Evolutionary conservation across 129 eudicot species (phyloP).

Genomic region (Glebionis coronaria): DNA sequence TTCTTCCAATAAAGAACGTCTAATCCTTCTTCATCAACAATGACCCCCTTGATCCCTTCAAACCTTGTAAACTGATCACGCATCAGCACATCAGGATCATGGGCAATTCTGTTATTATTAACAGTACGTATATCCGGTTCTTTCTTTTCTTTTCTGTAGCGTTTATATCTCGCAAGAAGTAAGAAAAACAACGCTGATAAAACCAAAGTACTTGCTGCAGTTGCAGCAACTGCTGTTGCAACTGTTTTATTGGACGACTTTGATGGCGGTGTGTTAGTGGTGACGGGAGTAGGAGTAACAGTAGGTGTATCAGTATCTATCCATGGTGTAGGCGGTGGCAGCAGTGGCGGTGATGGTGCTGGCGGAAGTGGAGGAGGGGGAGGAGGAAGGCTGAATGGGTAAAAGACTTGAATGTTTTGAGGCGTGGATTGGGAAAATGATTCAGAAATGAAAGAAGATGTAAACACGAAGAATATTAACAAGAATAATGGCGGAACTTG

Average conservation of each 20-base stretch:
- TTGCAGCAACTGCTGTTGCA: slow-evolving; percentile 67
- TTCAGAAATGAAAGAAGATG: slow-evolving; percentile 17
- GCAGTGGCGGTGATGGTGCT: slow-evolving; percentile 26
- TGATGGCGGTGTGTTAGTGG: slow-evolving; percentile 12
- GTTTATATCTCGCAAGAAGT: slow-evolving; percentile 32
- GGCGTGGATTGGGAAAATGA: slow-evolving; percentile 24
- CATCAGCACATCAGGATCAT: slow-evolving; percentile 20
- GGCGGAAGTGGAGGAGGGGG: slow-evolving; percentile 25
- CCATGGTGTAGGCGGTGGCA: slow-evolving; percentile 16
- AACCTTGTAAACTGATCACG: slow-evolving; percentile 44
- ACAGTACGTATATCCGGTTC: slow-evolving; percentile 19
- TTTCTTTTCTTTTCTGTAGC: slow-evolving; percentile 30
- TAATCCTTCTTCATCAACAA: slow-evolving; percentile 90
- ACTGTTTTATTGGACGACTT: slow-evolving; percentile 46
- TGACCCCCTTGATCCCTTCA: slow-evolving; percentile 48
- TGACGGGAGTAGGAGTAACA: slow-evolving; percentile 21
- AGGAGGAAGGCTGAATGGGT: slow-evolving; percentile 31
- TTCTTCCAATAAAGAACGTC: slow-evolving; percentile 93
- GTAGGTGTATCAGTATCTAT: slow-evolving; percentile 2
- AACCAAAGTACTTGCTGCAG: slow-evolving; percentile 71
- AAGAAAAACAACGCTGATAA: slow-evolving; percentile 63
- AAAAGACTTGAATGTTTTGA: slow-evolving; percentile 37
- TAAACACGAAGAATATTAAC: slow-evolving; percentile 16
- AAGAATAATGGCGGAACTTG: slow-evolving; percentile 21
- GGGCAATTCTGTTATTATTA: slow-evolving; percentile 5